These are phyloP conservation scores for Penicillium sp. DNA, from an alignment of 2,329 filamentous ascomycete genomes.

Conservation along the genomic window DNA sequence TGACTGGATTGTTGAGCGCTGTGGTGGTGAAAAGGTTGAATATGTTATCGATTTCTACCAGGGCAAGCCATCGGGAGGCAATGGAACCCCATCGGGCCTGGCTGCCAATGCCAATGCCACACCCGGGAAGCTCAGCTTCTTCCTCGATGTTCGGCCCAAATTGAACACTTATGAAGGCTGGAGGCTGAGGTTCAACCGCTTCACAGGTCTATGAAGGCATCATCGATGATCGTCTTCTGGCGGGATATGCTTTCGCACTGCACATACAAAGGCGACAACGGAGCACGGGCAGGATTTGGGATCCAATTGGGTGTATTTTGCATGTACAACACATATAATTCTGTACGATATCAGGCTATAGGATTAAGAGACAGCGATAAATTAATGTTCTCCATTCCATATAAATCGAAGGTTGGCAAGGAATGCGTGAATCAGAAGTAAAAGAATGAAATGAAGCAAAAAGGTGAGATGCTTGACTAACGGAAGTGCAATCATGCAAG, in stretches of 20 bases:
- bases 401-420: slow-evolving; percentile 3
- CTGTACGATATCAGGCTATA: slow-evolving; percentile 37
- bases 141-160: slow-evolving; percentile 65
- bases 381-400: slow-evolving; percentile 30
- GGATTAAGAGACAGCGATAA: slow-evolving; percentile 18
- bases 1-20: slow-evolving; percentile 95
- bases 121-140: slow-evolving; percentile 58
- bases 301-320: slow-evolving; percentile 32
- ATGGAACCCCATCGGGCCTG: slow-evolving; percentile 26
- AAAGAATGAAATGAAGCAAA: slow-evolving; percentile 9
- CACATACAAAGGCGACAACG: slow-evolving; percentile 29
- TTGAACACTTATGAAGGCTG: slow-evolving; percentile 63
- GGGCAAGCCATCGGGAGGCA: slow-evolving; percentile 55
- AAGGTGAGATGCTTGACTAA: slow-evolving; percentile 10
- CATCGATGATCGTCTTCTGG: not conserved
- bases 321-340: slow-evolving; percentile 33
- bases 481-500: slow-evolving; percentile 23
- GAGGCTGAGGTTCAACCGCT: slow-evolving; percentile 54
- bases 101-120: slow-evolving; percentile 34
- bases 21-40: slow-evolving; percentile 71
- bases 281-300: slow-evolving; percentile 27
- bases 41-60: slow-evolving; percentile 99
- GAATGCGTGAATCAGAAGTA: slow-evolving; percentile 11
- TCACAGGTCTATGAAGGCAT: slow-evolving; percentile 45
- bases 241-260: slow-evolving; percentile 4